Evolutionary conservation across 176 grass and related monocot genomes (phyloP), one percentile per base, ranked within the genome.

Genomic region (Lolium rigidum): DNA sequence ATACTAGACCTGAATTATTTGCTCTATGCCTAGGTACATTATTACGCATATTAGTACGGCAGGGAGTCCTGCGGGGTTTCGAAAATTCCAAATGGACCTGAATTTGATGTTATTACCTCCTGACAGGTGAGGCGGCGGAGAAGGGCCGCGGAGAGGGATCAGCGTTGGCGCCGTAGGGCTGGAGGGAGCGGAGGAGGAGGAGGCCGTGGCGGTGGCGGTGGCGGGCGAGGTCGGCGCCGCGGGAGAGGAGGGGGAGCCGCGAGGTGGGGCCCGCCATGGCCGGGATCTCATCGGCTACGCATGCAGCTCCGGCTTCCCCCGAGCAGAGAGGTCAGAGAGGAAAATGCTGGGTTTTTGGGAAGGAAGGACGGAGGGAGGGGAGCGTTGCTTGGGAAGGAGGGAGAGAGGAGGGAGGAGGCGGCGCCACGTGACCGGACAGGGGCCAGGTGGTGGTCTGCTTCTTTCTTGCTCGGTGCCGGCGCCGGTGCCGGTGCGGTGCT

Each of bases 231-330:
- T 24, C 60, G 61, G 62, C 39, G 61, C 51, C 24, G 73, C 79
- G 79, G 10, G 79, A 18, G 28, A 86, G 72, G 35, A 63, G 71
- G 90, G 88, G 64, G 73, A 92, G 82, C 37, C 71, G 77, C 46
- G 78, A 82, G 22, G 83, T 88, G 5, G 77, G 78, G 65, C 78
- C 83, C 82, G 55, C 38, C 90, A 92, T 92, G 90, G 37, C 74
- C 35, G 67, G 20, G 85, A 90, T 90, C 89, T 86, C 89, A 87
- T 90, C 66, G 20, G 85, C 74, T 64, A 68, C 61, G 70, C 76
- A 74, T 74, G 70, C 44, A 50, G 44, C 70, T 74, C 72, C 38
- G 54, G 21, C 43, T 26, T 22, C 63, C 38, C 3, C 24, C 38
- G 7, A 49, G 21, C 70, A 37, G 67, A 73, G 65, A 48, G 15